Evolutionary conservation across 495 filamentous ascomycete species (phyloP).

Genomic region (Penicillium turbatum): DNA sequence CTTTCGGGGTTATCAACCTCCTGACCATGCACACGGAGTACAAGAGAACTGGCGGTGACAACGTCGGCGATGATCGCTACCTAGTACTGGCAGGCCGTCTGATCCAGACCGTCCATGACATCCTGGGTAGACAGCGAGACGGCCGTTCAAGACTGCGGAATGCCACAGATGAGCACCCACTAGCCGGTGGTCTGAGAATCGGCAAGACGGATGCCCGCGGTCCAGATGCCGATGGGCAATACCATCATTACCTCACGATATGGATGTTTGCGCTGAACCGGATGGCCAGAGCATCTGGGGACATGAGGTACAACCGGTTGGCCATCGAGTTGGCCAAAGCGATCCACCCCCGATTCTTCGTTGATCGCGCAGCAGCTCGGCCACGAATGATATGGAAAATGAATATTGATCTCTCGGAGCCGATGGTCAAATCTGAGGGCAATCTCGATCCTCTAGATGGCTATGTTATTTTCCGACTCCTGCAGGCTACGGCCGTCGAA

Average conservation of each 20-base stretch:
- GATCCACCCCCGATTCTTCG: slow-evolving; percentile 56
- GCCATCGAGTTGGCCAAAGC: slow-evolving; percentile 55
- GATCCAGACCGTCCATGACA: slow-evolving; percentile 51
- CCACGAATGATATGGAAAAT: slow-evolving; percentile 64
- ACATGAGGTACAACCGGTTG: slow-evolving; percentile 48
- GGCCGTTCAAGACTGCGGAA: slow-evolving; percentile 45
- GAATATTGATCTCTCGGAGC: slow-evolving; percentile 44
- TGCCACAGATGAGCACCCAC: slow-evolving; percentile 51
- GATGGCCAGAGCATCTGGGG: slow-evolving; percentile 47
- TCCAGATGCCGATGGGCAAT: slow-evolving; percentile 59
- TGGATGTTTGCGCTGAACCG: slow-evolving; percentile 71
- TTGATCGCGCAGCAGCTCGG: slow-evolving; percentile 25
- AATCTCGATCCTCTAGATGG: slow-evolving; percentile 61
- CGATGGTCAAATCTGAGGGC: slow-evolving; percentile 53
- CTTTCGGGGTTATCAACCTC: slow-evolving; percentile 65
- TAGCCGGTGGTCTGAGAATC: slow-evolving; percentile 60
- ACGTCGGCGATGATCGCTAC: slow-evolving; percentile 32
- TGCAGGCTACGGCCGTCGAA: slow-evolving; percentile 44
- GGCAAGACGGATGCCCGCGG: slow-evolving; percentile 53
- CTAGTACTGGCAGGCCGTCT: slow-evolving; percentile 51
- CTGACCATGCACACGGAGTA: slow-evolving; percentile 53
- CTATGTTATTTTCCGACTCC: slow-evolving; percentile 51
- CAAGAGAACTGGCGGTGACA: slow-evolving; percentile 1
- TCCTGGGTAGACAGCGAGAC: slow-evolving; percentile 54
- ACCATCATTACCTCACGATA: slow-evolving; percentile 64